phyloP scores from a whole-genome alignment of 768 basidiomycete species.

The Trametopsis cervina region DNA sequence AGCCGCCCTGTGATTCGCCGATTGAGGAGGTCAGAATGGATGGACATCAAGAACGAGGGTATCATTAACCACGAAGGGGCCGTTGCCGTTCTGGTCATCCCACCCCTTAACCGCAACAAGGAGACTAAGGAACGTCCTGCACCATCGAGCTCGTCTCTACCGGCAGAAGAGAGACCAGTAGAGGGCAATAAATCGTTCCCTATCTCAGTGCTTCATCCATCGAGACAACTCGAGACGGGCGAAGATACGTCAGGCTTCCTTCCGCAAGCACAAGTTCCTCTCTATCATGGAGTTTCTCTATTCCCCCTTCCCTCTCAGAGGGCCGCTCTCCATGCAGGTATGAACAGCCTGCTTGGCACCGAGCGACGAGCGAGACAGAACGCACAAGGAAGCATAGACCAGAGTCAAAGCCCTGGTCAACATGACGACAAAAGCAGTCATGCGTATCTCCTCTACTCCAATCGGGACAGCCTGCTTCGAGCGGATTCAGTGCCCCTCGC shows the following conservation, averaged over 20 bases:
- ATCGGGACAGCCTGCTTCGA: conserved; percentile 38
- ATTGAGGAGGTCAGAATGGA: conserved; percentile 59
- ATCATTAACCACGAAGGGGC: conserved; percentile 45
- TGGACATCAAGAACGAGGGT: conserved; percentile 37
- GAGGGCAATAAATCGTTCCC: conserved; percentile 12
- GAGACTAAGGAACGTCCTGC: conserved; percentile 36
- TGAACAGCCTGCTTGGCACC: conserved; percentile 40
- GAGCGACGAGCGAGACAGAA: conserved; percentile 33
- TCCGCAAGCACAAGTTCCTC: conserved; percentile 39
- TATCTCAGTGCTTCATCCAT: conserved; percentile 23
- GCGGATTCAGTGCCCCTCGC: conserved; percentile 61
- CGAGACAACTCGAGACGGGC: not conserved
- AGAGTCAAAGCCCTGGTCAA: not conserved
- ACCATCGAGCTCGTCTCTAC: conserved; percentile 11
- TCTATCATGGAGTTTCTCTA: conserved; percentile 59
- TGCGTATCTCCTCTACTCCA: conserved; percentile 60
- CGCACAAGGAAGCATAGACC: conserved; percentile 1
- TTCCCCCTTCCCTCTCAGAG: conserved; percentile 62
- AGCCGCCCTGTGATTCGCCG: conserved; percentile 44
- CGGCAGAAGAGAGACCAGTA: conserved; percentile 1
- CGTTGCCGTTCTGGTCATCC: conserved; percentile 62
- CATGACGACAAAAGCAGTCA: conserved; percentile 40
- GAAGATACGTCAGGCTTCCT: conserved; percentile 19
- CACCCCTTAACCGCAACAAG: conserved; percentile 54
- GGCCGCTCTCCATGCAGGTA: conserved; percentile 42